Conservation (phyloP, 176 grass and related monocot genomes). For the Carex kokanica region DNA sequence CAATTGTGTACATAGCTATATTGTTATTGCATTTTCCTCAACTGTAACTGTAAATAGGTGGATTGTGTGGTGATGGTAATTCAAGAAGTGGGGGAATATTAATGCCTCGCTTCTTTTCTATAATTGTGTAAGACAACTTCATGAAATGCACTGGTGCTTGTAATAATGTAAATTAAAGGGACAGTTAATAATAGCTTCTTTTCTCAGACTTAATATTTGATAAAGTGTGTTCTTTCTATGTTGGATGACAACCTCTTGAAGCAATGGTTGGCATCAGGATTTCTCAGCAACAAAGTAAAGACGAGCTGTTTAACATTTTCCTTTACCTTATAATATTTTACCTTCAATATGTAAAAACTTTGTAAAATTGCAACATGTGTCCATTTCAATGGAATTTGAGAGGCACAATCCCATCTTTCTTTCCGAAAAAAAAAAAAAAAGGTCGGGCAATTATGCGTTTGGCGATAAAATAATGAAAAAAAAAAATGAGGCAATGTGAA, state of each 20-base stretch:
- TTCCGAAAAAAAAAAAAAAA: no score
- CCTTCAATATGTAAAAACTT: no score
- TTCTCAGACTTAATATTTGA: neutral
- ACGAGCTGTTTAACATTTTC: no score
- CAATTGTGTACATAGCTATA: neutral
- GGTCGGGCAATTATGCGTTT: neutral
- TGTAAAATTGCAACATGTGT: no score
- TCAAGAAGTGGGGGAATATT: constrained; percentile 6
- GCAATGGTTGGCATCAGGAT: neutral
- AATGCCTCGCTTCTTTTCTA: neutral
- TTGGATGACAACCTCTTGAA: neutral
- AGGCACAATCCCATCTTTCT: no score
- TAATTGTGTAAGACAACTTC: neutral
- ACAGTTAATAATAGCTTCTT: neutral
- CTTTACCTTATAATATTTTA: no score
- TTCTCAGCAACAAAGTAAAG: no score
- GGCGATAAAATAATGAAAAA: neutral
- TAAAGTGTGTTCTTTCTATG: neutral
- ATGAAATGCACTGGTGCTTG: neutral
- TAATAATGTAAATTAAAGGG: constrained; percentile 4
- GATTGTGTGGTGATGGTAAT: neutral
- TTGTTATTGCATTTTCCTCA: neutral
- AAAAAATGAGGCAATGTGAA: neutral
- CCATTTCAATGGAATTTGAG: no score
- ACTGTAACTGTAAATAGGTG: constrained; percentile 14